Percentiles rank a stretch among this genome's conserved stretches.
phyloP scores from a whole-genome alignment of 2,329 filamentous ascomycete species.

The Uncinocarpus reesii region DNA sequence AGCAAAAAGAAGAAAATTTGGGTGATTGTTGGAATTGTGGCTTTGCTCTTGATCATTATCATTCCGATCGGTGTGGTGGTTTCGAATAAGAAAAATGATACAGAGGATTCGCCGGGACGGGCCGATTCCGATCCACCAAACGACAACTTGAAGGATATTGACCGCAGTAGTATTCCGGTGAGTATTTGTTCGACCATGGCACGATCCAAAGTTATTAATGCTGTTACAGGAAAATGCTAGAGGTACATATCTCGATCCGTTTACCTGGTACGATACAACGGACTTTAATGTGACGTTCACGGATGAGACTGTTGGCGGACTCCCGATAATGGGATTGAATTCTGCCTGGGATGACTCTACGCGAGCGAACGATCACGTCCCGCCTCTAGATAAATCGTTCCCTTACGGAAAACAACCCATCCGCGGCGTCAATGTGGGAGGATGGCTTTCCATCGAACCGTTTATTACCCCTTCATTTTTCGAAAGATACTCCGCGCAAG shows the following conservation, averaged over 20 bases:
- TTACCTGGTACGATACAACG: conserved; percentile 77
- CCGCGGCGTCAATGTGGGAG: conserved; percentile 82
- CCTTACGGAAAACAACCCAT: conserved; percentile 70
- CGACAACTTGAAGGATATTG: conserved; percentile 45
- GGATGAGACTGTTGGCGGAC: conserved; percentile 65
- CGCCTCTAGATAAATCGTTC: conserved; percentile 65
- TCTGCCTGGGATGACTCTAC: conserved; percentile 75
- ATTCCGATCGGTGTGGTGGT: conserved; percentile 58
- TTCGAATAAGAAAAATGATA: conserved; percentile 48
- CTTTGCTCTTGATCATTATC: conserved; percentile 54
- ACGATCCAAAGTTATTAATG: conserved; percentile 13
- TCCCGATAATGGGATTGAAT: conserved; percentile 85
- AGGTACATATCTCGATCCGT: conserved; percentile 75
- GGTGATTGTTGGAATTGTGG: conserved; percentile 46
- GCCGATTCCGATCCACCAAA: conserved; percentile 26
- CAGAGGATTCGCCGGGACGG: conserved; percentile 18
- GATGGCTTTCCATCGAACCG: conserved; percentile 87
- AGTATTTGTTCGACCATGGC: conserved; percentile 12
- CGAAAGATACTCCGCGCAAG: conserved; percentile 49
- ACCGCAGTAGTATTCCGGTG: conserved; percentile 50
- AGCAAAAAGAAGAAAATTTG: conserved; percentile 39
- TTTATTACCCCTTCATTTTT: conserved; percentile 95
- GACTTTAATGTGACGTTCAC: conserved; percentile 96
- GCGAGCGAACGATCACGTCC: conserved; percentile 67
- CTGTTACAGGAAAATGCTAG: conserved; percentile 44